Evolutionary conservation across 768 basidiomycete genomes (phyloP).

Genomic region (Heimioporus sp.): DNA sequence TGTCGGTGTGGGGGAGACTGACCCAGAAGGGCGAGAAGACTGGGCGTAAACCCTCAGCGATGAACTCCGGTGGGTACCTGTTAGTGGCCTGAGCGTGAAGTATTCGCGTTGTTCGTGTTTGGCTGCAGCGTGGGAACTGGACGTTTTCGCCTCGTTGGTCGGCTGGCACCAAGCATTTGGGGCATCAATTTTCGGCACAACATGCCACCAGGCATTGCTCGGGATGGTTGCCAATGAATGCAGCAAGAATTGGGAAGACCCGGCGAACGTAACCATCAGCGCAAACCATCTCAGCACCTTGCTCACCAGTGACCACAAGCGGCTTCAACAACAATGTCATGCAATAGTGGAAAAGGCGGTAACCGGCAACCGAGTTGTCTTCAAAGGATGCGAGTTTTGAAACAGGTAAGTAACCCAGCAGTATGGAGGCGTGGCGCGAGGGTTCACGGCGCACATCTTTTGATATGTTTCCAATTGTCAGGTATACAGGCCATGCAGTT

Average conservation of each 20-base stretch:
- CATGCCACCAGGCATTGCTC: background rate
- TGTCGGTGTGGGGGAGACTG: background rate
- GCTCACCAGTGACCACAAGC: background rate
- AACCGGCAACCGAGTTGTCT: background rate
- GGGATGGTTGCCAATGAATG: background rate
- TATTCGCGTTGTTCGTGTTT: no score
- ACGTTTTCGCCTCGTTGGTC: no score
- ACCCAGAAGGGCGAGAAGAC: conserved; percentile 5
- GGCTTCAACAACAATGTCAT: background rate
- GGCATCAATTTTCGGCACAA: no score
- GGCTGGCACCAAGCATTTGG: no score
- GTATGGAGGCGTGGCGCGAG: background rate
- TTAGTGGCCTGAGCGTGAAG: no score
- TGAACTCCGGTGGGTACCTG: background rate
- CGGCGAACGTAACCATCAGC: background rate
- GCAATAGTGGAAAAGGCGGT: background rate
- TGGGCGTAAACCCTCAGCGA: background rate
- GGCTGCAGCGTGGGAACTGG: no score
- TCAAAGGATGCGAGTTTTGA: background rate
- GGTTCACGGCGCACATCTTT: background rate
- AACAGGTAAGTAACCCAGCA: background rate
- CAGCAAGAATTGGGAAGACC: background rate
- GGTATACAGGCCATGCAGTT: conserved; percentile 1
- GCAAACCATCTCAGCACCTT: conserved; percentile 2
- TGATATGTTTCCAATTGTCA: background rate